These are phyloP conservation scores for Vicia faba DNA, from an alignment of 306 rosid genomes.

Conservation along the genomic window DNA sequence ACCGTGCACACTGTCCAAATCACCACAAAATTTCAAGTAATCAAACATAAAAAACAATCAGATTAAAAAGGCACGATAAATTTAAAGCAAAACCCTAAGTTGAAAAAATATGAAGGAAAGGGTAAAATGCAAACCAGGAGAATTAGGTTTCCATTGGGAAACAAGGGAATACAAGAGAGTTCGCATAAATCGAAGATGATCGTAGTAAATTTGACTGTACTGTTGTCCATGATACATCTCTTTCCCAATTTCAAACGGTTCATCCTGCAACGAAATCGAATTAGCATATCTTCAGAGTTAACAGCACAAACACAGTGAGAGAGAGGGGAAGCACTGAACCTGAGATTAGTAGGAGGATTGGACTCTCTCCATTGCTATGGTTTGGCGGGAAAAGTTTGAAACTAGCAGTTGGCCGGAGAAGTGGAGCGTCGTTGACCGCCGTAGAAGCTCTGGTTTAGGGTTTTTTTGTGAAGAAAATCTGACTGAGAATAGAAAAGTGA, in stretches of 20 bases:
- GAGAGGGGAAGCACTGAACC: too few species aligned
- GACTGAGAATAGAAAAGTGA: too few species aligned
- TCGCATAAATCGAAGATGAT: constrained; percentile 83
- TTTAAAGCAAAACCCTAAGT: constrained; percentile 28
- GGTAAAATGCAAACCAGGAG: too few species aligned
- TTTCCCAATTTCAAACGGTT: constrained; percentile 58
- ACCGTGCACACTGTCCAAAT: constrained; percentile 69
- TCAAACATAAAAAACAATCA: not conserved
- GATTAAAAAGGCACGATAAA: not conserved
- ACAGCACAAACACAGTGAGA: too few species aligned
- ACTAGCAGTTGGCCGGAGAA: too few species aligned
- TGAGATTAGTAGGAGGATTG: too few species aligned
- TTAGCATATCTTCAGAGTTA: too few species aligned
- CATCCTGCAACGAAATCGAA: constrained; percentile 52
- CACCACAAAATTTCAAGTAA: not conserved
- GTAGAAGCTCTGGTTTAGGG: too few species aligned
- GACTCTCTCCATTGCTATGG: too few species aligned
- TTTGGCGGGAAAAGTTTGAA: too few species aligned
- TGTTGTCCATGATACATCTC: constrained; percentile 81
- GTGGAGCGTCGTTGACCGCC: too few species aligned
- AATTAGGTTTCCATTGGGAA: constrained; percentile 68
- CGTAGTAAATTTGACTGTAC: constrained; percentile 87
- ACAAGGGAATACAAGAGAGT: constrained; percentile 71
- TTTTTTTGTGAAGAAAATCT: too few species aligned
- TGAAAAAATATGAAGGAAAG: not conserved